A percentile compares a stretch with the other conserved stretches of the same genome.
Conservation (phyloP, 805 yeast genomes). For the Torulaspora maleeae region DNA sequence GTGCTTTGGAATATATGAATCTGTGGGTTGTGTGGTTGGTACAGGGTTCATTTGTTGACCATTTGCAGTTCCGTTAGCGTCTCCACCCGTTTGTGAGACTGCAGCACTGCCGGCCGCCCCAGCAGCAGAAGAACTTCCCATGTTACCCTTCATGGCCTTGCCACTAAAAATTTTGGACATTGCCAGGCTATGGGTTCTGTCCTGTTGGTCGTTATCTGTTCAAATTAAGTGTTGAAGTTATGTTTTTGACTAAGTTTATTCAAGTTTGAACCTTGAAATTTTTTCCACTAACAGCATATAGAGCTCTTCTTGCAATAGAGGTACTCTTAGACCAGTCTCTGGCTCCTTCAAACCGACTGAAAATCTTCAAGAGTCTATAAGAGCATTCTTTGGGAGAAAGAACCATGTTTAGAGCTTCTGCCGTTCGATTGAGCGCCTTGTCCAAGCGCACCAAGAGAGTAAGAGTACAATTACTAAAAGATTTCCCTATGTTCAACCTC, state of each 20-base stretch:
- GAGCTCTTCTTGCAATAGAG: neutral
- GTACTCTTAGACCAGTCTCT: neutral
- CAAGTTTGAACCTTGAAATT: slow-evolving; percentile 6
- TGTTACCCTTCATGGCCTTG: slow-evolving; percentile 7
- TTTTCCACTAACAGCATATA: slow-evolving; percentile 1
- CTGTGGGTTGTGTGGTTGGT: slow-evolving; percentile 45
- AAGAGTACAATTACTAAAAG: slow-evolving; percentile 69
- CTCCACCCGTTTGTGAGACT: slow-evolving; percentile 4
- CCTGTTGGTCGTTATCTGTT: neutral
- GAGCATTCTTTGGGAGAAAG: neutral
- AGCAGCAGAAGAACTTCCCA: neutral
- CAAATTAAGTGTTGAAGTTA: slow-evolving; percentile 2
- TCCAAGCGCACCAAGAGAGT: slow-evolving; percentile 52
- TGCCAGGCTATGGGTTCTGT: neutral
- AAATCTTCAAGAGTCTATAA: neutral
- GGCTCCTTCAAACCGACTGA: neutral
- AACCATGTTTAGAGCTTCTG: slow-evolving; percentile 29
- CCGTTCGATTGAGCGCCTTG: slow-evolving; percentile 43
- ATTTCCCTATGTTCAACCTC: slow-evolving; percentile 58
- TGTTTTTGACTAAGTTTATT: neutral
- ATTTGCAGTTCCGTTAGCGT: slow-evolving; percentile 4
- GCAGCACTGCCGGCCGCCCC: slow-evolving; percentile 2
- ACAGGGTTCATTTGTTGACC: slow-evolving; percentile 28
- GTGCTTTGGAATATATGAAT: slow-evolving; percentile 45
- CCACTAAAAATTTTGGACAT: slow-evolving; percentile 6